Conservation (phyloP, 2,329 filamentous ascomycete genomes). For the Amylocarpus encephaloides region DNA sequence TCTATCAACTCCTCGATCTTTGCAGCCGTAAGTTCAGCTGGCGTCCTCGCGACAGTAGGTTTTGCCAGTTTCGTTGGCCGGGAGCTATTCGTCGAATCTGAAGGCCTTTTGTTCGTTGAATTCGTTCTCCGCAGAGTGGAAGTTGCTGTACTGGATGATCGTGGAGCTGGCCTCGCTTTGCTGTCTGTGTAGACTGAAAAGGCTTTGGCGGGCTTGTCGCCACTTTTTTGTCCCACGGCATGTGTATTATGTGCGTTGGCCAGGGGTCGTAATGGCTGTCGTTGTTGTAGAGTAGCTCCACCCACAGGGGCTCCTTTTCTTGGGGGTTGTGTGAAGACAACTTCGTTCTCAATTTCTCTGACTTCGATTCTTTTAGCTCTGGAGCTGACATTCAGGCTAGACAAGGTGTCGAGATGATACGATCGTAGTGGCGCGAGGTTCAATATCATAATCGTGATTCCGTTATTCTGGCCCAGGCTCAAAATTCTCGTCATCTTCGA, state of each 20-base stretch:
- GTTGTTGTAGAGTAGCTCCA: constrained; percentile 41
- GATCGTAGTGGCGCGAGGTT: constrained; percentile 87
- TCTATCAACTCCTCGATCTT: constrained; percentile 89
- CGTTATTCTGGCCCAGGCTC: constrained; percentile 88
- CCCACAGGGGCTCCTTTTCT: constrained; percentile 41
- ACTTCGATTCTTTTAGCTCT: constrained; percentile 95
- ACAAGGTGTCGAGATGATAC: constrained; percentile 89
- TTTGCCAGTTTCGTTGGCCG: constrained; percentile 46
- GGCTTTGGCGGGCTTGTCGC: constrained; percentile 70
- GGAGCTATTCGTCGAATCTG: constrained; percentile 25
- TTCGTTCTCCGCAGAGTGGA: constrained; percentile 30
- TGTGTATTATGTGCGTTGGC: constrained; percentile 70
- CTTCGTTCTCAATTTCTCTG: constrained; percentile 90
- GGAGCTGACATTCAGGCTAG: constrained; percentile 90
- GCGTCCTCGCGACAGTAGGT: constrained; percentile 23
- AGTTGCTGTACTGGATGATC: constrained; percentile 21
- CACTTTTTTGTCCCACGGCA: constrained; percentile 48
- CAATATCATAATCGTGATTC: constrained; percentile 92
- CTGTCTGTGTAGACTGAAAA: constrained; percentile 85
- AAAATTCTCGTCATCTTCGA: constrained; percentile 93
- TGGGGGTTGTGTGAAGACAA: constrained; percentile 73
- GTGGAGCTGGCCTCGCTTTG: constrained; percentile 36
- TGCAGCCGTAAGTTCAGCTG: constrained; percentile 52
- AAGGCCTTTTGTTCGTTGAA: constrained; percentile 31
- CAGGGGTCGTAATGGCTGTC: constrained; percentile 75